These are phyloP conservation scores for Kodamaea ohmeri DNA, from an alignment of 1,139 yeast species.

Conservation along the genomic window DNA sequence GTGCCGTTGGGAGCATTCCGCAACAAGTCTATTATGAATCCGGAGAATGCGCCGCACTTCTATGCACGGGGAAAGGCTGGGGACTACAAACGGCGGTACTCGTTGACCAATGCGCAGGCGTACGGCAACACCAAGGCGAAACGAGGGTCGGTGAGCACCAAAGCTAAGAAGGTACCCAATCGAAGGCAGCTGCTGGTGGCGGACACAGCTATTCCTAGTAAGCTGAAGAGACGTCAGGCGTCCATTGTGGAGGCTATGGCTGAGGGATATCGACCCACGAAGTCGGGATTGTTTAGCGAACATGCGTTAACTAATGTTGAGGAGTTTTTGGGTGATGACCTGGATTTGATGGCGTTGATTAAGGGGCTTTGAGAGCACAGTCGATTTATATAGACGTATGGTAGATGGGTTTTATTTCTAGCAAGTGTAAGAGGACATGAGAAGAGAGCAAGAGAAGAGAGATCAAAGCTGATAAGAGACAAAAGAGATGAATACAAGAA, in stretches of 20 bases:
- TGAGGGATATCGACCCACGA: constrained; percentile 71
- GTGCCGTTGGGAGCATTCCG: constrained; percentile 89
- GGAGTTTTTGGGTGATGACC: constrained; percentile 50
- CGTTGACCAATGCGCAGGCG: no score
- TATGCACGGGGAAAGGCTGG: constrained; percentile 22
- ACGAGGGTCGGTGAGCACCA: constrained; percentile 12
- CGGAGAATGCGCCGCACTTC: constrained; percentile 24
- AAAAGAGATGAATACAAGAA: not conserved
- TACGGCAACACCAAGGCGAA: constrained; percentile 11
- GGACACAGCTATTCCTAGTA: constrained; percentile 18
- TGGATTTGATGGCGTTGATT: constrained; percentile 45
- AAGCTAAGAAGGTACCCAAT: constrained; percentile 10
- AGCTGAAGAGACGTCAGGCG: constrained; percentile 49
- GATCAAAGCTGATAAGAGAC: not conserved
- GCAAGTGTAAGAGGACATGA: no score
- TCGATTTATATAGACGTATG: not conserved
- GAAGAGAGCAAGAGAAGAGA: not conserved
- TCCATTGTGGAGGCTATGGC: constrained; percentile 72
- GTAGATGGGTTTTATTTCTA: not conserved
- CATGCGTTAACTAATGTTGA: constrained; percentile 70
- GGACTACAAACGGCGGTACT: constrained; percentile 18
- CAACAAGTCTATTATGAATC: constrained; percentile 58
- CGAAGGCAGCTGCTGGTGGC: constrained; percentile 14
- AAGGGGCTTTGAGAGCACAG: constrained; percentile 34
- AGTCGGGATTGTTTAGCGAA: constrained; percentile 71